Evolutionary conservation across 768 basidiomycete species (phyloP), one percentile per base, ranked within the genome.

Genomic region (Rhizopogon salebrosus): DNA sequence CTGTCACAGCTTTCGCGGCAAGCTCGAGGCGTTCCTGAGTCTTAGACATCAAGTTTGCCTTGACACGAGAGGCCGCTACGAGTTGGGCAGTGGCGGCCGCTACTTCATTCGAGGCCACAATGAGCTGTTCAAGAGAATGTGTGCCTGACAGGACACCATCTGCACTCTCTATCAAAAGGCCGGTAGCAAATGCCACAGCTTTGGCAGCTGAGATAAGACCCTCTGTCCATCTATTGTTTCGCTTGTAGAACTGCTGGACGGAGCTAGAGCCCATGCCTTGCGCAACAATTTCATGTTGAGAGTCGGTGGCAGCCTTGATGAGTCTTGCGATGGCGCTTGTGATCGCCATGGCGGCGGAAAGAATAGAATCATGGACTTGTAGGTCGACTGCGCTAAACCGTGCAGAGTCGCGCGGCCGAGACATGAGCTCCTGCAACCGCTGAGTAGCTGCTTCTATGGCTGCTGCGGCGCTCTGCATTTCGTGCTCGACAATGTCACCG

Each of bases 151-250:
- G 79, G 40, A 99, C 95, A 54, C 97, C 97, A 68, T 99, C 97
- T 16, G 97, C 97, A 57, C 88, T 90, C 70, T 99, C 95, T 68
- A 99, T 99, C 55, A 99, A 83, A 54, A 98, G 72, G 58, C 83
- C 90, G 31, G 97, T 98, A 9, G 97, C 94, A 61, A 95, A 97
- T 3, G 97, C 97, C 51, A 99, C 97, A 8, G 97, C 82, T 70
- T 97, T 98, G 18, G 97, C 97, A 34, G 97, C 97, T 34, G 93
- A 95, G 62, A 98, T 94, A 60, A 99, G 85, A 59, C 97, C 97
- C 69, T 99, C 97, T 40, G 97, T 99, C 97, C 97, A 99, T 55
- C 97, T 82, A 71, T 98, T 98, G 83, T 99, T 98, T 55, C 92
- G 87, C 76, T 99, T 99, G 81, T 98, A 99, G 80, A 99, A 99